Evolutionary conservation across 257 asterid genomes (phyloP).

Genomic region (Solanum chilense): DNA sequence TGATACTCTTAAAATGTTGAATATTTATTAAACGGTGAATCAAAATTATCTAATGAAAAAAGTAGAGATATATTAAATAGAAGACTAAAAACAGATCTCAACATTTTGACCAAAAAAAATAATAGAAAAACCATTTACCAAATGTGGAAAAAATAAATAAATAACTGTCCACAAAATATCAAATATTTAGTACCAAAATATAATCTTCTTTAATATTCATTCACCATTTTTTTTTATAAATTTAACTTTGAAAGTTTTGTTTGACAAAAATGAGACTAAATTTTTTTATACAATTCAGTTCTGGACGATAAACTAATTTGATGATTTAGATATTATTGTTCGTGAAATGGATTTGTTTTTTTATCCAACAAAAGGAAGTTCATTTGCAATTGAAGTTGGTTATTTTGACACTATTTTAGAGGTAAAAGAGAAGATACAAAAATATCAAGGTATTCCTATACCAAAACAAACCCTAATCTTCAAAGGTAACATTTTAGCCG

Average conservation of each 20-base stretch:
- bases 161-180: background rate
- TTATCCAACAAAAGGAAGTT: constrained; percentile 23
- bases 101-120: background rate
- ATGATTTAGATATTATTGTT: background rate
- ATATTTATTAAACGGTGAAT: background rate
- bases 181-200: background rate
- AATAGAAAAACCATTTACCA: background rate
- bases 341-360: constrained; percentile 45
- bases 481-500: constrained; percentile 37
- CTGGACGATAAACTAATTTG: background rate
- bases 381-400: constrained; percentile 51
- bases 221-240: background rate
- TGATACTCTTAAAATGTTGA: background rate
- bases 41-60: background rate
- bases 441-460: constrained; percentile 29
- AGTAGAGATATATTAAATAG: background rate
- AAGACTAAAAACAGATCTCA: background rate
- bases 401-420: constrained; percentile 53
- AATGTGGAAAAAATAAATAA: background rate
- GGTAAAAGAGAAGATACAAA: constrained; percentile 54
- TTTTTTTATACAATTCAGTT: background rate
- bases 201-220: background rate
- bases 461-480: constrained; percentile 44
- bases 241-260: background rate
- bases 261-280: background rate